Conservation (phyloP, 495 filamentous ascomycete species). For the Aspergillus wentii region DNA sequence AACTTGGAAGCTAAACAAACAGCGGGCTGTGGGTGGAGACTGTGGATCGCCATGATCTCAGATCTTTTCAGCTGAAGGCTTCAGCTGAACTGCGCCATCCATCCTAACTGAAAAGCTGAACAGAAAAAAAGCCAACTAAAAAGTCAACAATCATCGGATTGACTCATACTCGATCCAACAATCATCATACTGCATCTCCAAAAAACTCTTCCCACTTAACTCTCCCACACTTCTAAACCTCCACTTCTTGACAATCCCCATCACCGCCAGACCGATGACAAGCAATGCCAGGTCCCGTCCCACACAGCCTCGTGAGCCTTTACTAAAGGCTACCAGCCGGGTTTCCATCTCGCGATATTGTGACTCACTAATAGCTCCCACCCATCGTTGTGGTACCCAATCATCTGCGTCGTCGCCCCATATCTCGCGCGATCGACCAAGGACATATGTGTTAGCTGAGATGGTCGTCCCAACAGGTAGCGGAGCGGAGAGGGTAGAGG, state of each 20-base stretch:
- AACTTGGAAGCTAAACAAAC: too few species aligned
- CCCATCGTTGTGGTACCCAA: conserved; percentile 54
- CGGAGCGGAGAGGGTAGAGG: conserved; percentile 32
- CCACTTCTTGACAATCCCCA: conserved; percentile 8
- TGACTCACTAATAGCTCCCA: conserved; percentile 41
- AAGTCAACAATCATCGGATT: not conserved
- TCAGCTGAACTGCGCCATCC: too few species aligned
- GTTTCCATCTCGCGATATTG: conserved; percentile 32
- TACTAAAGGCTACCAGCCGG: conserved; percentile 16
- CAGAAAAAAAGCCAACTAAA: not conserved
- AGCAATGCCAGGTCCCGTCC: conserved; percentile 15
- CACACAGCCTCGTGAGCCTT: conserved; percentile 12
- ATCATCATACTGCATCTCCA: conserved; percentile 16
- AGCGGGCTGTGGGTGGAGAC: too few species aligned
- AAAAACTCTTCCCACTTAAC: conserved; percentile 6
- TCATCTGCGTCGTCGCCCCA: conserved; percentile 53
- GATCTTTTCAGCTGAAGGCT: too few species aligned
- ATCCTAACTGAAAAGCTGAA: too few species aligned
- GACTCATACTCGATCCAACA: conserved; percentile 6
- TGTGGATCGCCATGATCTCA: too few species aligned
- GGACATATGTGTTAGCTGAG: conserved; percentile 51
- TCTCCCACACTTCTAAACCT: conserved; percentile 8
- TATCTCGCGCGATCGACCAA: conserved; percentile 47
- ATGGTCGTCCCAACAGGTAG: conserved; percentile 58
- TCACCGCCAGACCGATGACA: conserved; percentile 8